phyloP scores from a whole-genome alignment of 805 yeast species.

The Naumovozyma dairenensis region DNA sequence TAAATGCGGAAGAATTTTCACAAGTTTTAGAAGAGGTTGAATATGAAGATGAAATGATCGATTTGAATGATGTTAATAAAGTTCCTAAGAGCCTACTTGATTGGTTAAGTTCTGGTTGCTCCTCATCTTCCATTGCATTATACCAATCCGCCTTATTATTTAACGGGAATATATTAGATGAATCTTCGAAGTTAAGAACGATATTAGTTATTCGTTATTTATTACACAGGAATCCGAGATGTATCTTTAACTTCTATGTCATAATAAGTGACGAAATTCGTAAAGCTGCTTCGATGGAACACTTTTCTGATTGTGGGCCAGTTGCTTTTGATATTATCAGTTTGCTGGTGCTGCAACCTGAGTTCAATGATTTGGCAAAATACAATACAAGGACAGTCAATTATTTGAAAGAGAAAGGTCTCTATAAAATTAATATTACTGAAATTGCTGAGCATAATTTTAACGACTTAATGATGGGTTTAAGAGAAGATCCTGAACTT shows the following conservation, averaged over 20 bases:
- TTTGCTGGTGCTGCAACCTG: slow-evolving; percentile 24
- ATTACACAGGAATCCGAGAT: slow-evolving; percentile 25
- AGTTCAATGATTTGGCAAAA: slow-evolving; percentile 20
- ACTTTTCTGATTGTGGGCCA: slow-evolving; percentile 26
- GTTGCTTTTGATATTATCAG: slow-evolving; percentile 27
- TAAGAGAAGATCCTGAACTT: slow-evolving; percentile 10
- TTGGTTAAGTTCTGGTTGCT: slow-evolving; percentile 25
- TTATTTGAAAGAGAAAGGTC: slow-evolving; percentile 18
- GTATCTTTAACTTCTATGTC: slow-evolving; percentile 27
- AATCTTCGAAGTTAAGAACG: slow-evolving; percentile 29
- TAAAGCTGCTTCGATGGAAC: slow-evolving; percentile 23
- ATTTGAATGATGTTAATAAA: slow-evolving; percentile 26
- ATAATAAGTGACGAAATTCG: slow-evolving; percentile 27
- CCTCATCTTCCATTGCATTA: slow-evolving; percentile 26
- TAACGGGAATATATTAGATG: slow-evolving; percentile 28
- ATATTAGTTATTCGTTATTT: slow-evolving; percentile 26
- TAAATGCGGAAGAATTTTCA: slow-evolving; percentile 31
- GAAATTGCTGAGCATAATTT: not conserved
- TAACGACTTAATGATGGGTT: slow-evolving; percentile 6
- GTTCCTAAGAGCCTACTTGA: slow-evolving; percentile 32
- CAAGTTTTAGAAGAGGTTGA: slow-evolving; percentile 29
- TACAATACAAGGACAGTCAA: slow-evolving; percentile 15
- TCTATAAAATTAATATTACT: slow-evolving; percentile 7
- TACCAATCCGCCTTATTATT: slow-evolving; percentile 30
- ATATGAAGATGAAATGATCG: slow-evolving; percentile 26